Base-by-base conservation (phyloP, 1,284 basidiomycete genomes). In the Melampsora americana region DNA sequence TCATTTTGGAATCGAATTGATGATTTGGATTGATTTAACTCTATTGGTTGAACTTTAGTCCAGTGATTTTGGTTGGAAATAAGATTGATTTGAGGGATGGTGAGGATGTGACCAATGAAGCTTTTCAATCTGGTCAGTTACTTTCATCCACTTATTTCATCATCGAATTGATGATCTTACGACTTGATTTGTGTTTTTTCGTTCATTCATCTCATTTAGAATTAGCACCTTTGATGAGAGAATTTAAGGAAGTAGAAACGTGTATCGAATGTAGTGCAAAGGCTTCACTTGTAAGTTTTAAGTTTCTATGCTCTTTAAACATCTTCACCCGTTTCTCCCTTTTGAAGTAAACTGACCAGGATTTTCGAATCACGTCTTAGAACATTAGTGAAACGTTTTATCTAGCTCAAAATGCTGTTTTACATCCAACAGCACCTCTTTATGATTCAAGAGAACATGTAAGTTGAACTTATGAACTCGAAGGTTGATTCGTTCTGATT, bases 341-440 rank as follows among this genome's bases (percentile, higher is more conserved):
- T 7, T 35, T 18, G 1, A 53, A 53, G n/a, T 46, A 5, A 53
- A 26, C 30, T 48, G 35, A 56, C 53, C n/a, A 14, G 1, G 50
- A 56, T 56, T 28, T 56, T 56, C 3, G 91, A 67, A 90, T 92
- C 7, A 56, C 26, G 20, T 56, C 53, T 28, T 83, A 95, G 78
- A 99, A 99, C 84, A 91, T 99, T 67, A 95, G 93, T 42, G 95
- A 97, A 83, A 93, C 97, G n/a, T 96, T 99, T 85, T 98, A 96
- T 84, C 98, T 97, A 83, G 95, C 96, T 0, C 95, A 97, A 84
- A 98, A 97, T 83, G 96, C 96, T 5, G 96, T 99, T 32, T 86
- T 98, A 20, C 93, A 98, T 83, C 95, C 96, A 1, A 96, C 95
- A 5, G 95, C 96, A 7, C 95, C 95, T 4, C 85, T 99, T 30